Evolutionary conservation across 2,329 filamentous ascomycete species (phyloP).

Genomic region (Penicillium sp.): DNA sequence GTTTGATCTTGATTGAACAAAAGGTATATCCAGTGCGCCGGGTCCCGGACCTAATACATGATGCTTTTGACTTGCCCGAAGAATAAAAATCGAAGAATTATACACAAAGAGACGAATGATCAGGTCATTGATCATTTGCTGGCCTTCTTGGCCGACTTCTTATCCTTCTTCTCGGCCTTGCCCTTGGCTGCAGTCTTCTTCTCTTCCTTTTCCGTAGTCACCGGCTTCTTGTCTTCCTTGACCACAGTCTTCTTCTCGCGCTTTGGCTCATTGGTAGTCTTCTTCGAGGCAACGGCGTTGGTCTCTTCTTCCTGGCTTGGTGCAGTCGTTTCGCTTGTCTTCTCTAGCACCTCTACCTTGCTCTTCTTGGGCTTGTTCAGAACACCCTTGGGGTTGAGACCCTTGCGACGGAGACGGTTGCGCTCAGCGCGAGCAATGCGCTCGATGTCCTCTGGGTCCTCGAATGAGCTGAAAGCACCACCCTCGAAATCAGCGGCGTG

Average conservation of each 20-base stretch:
- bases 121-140: constrained; percentile 26
- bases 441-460: constrained; percentile 68
- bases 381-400: constrained; percentile 66
- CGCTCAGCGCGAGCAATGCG: constrained; percentile 72
- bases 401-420: constrained; percentile 70
- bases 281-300: constrained; percentile 4
- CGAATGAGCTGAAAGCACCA: constrained; percentile 68
- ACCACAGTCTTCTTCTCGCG: constrained; percentile 15
- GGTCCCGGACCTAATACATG: constrained; percentile 21
- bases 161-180: constrained; percentile 25
- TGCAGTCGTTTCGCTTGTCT: constrained; percentile 1
- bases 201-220: constrained; percentile 13
- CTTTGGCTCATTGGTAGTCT: constrained; percentile 11
- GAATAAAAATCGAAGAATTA: constrained; percentile 14
- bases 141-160: constrained; percentile 27
- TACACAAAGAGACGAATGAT: constrained; percentile 16
- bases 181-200: constrained; percentile 19
- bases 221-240: constrained; percentile 21
- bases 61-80: constrained; percentile 25
- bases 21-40: constrained; percentile 29
- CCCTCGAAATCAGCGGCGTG: constrained; percentile 33
- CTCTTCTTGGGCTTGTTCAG: constrained; percentile 38
- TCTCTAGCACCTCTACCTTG: constrained; percentile 25
- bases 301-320: constrained; percentile 21
- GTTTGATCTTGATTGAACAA: constrained; percentile 18